Conservation (phyloP, 169 alveolate genomes). For the Eimeria sp. region DNA sequence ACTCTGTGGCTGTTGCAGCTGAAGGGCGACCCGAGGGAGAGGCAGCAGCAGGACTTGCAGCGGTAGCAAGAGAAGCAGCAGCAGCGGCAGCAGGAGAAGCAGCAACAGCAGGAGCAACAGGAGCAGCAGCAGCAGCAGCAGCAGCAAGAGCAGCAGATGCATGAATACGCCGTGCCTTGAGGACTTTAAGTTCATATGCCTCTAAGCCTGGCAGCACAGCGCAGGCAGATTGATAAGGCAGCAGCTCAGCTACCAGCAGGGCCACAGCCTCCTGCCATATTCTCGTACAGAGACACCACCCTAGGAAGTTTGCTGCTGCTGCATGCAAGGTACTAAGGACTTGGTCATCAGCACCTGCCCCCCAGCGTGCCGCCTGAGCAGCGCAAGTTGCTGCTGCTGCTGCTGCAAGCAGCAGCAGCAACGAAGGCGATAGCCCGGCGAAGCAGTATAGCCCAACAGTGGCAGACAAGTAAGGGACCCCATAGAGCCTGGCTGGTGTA, state of each 20-base stretch:
- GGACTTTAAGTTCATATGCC: constrained; percentile 1
- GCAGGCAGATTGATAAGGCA: constrained; percentile 44
- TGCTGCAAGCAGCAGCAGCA: constrained; percentile 48
- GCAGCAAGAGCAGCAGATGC: constrained; percentile 7
- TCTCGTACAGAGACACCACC: constrained; percentile 51
- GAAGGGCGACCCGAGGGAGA: not conserved
- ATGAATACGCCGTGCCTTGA: constrained; percentile 13
- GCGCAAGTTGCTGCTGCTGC: constrained; percentile 35
- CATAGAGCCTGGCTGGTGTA: constrained; percentile 44
- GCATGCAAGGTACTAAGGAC: constrained; percentile 37
- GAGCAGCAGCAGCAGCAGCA: constrained; percentile 19
- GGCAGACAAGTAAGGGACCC: constrained; percentile 20
- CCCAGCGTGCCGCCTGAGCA: constrained; percentile 43
- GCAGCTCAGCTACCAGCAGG: constrained; percentile 36
- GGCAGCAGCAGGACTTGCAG: not conserved
- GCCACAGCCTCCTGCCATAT: constrained; percentile 64
- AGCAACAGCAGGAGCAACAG: not conserved
- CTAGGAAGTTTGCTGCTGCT: constrained; percentile 65
- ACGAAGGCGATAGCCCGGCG: constrained; percentile 23
- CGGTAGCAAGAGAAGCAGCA: not conserved
- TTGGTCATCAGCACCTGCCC: constrained; percentile 45
- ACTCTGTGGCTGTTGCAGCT: constrained; percentile 13
- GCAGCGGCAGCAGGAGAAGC: not conserved
- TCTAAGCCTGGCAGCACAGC: constrained; percentile 39
- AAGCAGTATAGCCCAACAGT: constrained; percentile 50